phyloP scores from a whole-genome alignment of 192 early-diverging fungal species.

The Geranomyces variabilis region DNA sequence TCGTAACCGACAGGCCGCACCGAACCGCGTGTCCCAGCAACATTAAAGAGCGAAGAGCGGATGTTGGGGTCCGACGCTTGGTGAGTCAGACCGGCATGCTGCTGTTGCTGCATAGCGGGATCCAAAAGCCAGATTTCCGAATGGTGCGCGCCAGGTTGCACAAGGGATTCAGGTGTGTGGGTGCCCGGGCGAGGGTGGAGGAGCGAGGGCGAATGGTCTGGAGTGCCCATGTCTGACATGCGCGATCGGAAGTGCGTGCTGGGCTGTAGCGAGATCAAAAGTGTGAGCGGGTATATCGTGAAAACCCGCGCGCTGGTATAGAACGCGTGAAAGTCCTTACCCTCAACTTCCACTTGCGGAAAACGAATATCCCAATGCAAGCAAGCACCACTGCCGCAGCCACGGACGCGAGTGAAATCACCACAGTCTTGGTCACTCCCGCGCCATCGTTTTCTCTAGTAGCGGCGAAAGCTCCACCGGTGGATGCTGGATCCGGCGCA shows the following conservation, averaged over 20 bases:
- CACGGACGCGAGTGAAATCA: neutral
- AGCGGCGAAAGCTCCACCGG: no score
- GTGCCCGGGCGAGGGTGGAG: neutral
- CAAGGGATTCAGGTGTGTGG: no score
- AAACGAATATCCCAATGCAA: neutral
- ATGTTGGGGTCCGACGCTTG: no score
- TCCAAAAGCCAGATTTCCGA: no score
- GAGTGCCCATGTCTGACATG: neutral
- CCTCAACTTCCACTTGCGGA: slow-evolving; percentile 8
- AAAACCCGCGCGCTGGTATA: neutral
- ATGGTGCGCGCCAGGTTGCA: no score
- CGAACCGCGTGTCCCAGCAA: no score
- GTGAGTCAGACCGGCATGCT: no score
- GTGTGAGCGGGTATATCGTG: neutral
- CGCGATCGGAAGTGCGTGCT: neutral
- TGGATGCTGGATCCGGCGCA: no score
- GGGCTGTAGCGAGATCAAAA: neutral
- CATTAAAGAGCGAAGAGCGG: no score
- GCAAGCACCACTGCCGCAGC: neutral
- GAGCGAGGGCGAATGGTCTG: neutral
- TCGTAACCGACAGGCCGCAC: no score
- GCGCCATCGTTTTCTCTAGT: no score
- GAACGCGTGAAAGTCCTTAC: neutral
- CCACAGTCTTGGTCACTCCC: neutral
- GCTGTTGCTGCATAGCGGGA: no score